Evolutionary conservation across 176 grass and related monocot species (phyloP), one percentile per base, ranked within the genome.

Genomic region (Lolium perenne): DNA sequence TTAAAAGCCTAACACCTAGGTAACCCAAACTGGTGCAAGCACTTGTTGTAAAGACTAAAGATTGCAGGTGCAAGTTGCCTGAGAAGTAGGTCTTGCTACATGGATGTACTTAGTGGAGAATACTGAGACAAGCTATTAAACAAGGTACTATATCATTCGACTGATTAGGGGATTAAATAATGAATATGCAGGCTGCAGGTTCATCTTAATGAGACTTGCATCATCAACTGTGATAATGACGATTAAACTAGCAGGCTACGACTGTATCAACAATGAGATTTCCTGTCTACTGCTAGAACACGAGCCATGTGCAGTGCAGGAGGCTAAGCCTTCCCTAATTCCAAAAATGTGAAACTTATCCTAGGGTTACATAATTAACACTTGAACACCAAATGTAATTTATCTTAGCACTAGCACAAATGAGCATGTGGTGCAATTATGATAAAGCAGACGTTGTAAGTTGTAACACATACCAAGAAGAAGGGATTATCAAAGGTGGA

Each of bases 271-370:
- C 32, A 84, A 55, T 45, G 76, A 92, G 87, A 92, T 92, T 78
- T 89, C 87, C 53, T 93, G 92, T 91, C 92, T 83, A 76, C 88
- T 88, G 32, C 73, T 83, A 80, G 59, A 88, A 58, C 80, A 93
- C 49, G 64, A 80, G 74, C 92, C 92, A 93, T 93, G 92, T 91
- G 92, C 88, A 54, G 22, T 32, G 48, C 72, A 63, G 74, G 32
- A 82, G 43, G 87, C 58, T 86, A 72, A 63, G 66, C 79, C 91
- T 91, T 88, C 60, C 60, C 71, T 76, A 72, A 82, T 83, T 63
- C 49, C 73, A 82, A 80, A 56, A 86, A 81, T 25, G 80, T 78
- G 86, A 66, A 77, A 46, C 53, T 80, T 72, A 93, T 82, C 83
- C 80, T 46, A 71, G 69, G 70, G 69, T 86, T 76, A 88, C 72